Evolutionary conservation across 2,329 filamentous ascomycete species (phyloP).

Genomic region (Trichophyton schoenleinii): DNA sequence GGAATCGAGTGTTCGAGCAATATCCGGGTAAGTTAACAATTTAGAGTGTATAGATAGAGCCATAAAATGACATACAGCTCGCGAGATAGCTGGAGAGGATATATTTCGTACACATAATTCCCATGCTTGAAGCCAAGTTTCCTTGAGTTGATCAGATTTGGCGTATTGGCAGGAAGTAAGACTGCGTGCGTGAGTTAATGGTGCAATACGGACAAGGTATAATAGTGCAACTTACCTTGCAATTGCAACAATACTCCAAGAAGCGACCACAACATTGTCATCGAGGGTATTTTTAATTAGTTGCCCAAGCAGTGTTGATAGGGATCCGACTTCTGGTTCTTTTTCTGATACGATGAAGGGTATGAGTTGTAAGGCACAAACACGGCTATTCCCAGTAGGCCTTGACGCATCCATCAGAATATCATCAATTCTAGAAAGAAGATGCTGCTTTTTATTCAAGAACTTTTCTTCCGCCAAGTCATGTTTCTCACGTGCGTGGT

Average conservation of each 20-base stretch:
- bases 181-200: slow-evolving; percentile 15
- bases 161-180: slow-evolving; percentile 25
- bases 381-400: slow-evolving; percentile 28
- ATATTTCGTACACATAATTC: slow-evolving; percentile 59
- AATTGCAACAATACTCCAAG: slow-evolving; percentile 77
- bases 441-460: slow-evolving; percentile 24
- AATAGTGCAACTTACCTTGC: slow-evolving; percentile 48
- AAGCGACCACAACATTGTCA: slow-evolving; percentile 53
- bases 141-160: slow-evolving; percentile 30
- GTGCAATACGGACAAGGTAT: neutral
- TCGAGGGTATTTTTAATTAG: slow-evolving; percentile 51
- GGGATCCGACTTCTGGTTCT: slow-evolving; percentile 39
- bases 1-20: slow-evolving; percentile 57
- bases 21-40: slow-evolving; percentile 53
- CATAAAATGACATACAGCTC: slow-evolving; percentile 64
- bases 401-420: slow-evolving; percentile 25
- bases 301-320: slow-evolving; percentile 45
- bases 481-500: slow-evolving; percentile 10
- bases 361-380: slow-evolving; percentile 43
- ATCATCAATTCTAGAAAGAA: slow-evolving; percentile 26
- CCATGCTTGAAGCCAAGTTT: slow-evolving; percentile 62
- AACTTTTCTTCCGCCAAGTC: slow-evolving; percentile 11
- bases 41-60: slow-evolving; percentile 52
- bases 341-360: slow-evolving; percentile 39
- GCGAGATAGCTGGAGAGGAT: slow-evolving; percentile 56